Conservation (phyloP, 177 flowering plant species). For the Telopea speciosissima region DNA sequence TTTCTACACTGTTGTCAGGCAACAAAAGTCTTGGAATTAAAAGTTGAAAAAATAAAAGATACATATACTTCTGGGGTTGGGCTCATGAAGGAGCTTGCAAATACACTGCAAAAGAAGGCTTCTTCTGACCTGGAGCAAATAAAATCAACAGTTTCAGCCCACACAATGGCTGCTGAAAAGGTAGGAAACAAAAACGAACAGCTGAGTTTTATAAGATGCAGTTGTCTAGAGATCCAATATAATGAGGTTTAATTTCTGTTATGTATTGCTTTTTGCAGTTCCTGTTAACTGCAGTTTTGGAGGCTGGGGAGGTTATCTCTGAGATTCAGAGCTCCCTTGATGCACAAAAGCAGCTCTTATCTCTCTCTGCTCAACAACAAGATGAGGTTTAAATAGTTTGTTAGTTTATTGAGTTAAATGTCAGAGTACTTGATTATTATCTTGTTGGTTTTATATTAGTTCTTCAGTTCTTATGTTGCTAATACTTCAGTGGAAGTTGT, state of each 20-base stretch:
- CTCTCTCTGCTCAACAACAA: conserved; percentile 49
- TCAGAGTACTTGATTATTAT: conserved; percentile 5
- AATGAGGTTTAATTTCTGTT: not conserved
- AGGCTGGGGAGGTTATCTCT: conserved; percentile 50
- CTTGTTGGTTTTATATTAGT: not conserved
- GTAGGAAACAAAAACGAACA: conserved; percentile 29
- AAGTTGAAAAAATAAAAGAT: conserved; percentile 40
- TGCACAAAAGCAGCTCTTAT: conserved; percentile 49
- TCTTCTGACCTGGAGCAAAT: conserved; percentile 52
- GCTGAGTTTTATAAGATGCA: not conserved
- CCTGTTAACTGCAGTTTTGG: conserved; percentile 37
- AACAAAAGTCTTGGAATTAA: conserved; percentile 48
- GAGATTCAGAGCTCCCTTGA: conserved; percentile 46
- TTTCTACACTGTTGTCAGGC: conserved; percentile 32
- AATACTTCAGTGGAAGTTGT: not conserved
- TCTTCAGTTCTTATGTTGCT: not conserved
- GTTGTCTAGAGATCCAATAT: not conserved
- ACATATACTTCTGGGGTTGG: conserved; percentile 40
- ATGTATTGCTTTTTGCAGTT: conserved; percentile 36
- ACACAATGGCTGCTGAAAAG: conserved; percentile 44
- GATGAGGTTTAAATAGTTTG: conserved; percentile 40
- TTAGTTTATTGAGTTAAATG: not conserved
- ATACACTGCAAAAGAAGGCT: conserved; percentile 38
- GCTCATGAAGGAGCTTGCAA: conserved; percentile 45
- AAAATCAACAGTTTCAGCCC: conserved; percentile 36